Conservation (phyloP, 1,139 yeast species). For the Ashbya aceris region DNA sequence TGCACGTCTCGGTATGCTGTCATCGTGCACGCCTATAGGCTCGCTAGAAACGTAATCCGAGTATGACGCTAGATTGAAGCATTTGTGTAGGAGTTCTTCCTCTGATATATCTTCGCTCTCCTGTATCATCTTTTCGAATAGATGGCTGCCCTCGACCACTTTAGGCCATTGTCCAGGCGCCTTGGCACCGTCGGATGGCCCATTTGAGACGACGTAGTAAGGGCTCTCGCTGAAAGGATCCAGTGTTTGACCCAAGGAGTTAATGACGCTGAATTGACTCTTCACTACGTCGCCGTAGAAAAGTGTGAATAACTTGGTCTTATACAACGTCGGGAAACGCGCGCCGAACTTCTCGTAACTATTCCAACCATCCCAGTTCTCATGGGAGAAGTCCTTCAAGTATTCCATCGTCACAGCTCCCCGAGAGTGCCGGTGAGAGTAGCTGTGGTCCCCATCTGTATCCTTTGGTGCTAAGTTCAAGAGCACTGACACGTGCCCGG, state of each 20-base stretch:
- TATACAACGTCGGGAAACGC: slow-evolving; percentile 29
- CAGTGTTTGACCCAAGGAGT: slow-evolving; percentile 28
- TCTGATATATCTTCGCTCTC: slow-evolving; percentile 29
- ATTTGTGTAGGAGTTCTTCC: slow-evolving; percentile 38
- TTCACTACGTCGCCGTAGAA: slow-evolving; percentile 52
- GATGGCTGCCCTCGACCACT: slow-evolving; percentile 42
- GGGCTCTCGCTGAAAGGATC: slow-evolving; percentile 36
- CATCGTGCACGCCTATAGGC: slow-evolving; percentile 26
- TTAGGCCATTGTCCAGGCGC: slow-evolving; percentile 61
- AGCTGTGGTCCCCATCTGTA: slow-evolving; percentile 2
- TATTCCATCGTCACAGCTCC: slow-evolving; percentile 61
- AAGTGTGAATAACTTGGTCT: slow-evolving; percentile 78
- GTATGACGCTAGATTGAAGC: slow-evolving; percentile 47
- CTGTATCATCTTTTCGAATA: slow-evolving; percentile 36
- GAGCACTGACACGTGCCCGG: slow-evolving; percentile 62
- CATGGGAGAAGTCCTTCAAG: slow-evolving; percentile 29
- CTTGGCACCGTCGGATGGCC: slow-evolving; percentile 23
- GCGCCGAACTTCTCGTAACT: slow-evolving; percentile 23
- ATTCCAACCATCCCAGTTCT: slow-evolving; percentile 39
- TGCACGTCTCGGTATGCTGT: slow-evolving; percentile 44
- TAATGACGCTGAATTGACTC: slow-evolving; percentile 30
- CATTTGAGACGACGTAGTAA: slow-evolving; percentile 27
- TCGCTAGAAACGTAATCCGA: slow-evolving; percentile 22
- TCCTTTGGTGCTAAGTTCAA: slow-evolving; percentile 45
- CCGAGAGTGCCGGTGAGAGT: slow-evolving; percentile 42